phyloP scores from a whole-genome alignment of 2,329 filamentous ascomycete genomes.

The Diaporthe citriasiana region DNA sequence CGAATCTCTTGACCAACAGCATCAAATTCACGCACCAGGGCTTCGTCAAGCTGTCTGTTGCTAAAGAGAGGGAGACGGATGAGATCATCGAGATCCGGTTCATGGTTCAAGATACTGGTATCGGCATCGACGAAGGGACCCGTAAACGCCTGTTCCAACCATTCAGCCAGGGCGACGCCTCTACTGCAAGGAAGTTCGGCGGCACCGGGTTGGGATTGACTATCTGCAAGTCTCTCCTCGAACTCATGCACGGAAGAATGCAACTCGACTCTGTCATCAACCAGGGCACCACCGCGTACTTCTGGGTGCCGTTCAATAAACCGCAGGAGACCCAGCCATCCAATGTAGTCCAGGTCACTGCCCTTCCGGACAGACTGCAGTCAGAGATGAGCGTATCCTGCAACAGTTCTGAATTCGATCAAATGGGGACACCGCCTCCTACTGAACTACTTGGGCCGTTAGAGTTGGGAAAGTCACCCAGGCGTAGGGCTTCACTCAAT shows the following conservation, averaged over 20 bases:
- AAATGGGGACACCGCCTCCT: slow-evolving; percentile 58
- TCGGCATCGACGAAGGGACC: slow-evolving; percentile 85
- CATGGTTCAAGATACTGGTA: slow-evolving; percentile 82
- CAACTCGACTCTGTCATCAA: slow-evolving; percentile 76
- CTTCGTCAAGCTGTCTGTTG: slow-evolving; percentile 75
- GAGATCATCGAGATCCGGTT: slow-evolving; percentile 79
- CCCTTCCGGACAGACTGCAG: slow-evolving; percentile 77
- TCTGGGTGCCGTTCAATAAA: slow-evolving; percentile 84
- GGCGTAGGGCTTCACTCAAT: slow-evolving; percentile 54
- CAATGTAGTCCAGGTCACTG: slow-evolving; percentile 72
- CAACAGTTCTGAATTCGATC: slow-evolving; percentile 74
- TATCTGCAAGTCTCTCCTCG: slow-evolving; percentile 84
- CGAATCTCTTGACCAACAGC: slow-evolving; percentile 73
- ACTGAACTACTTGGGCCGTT: slow-evolving; percentile 40
- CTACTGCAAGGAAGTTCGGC: slow-evolving; percentile 82
- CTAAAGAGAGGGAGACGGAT: slow-evolving; percentile 72
- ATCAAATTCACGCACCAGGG: slow-evolving; percentile 79
- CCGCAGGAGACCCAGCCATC: slow-evolving; percentile 65
- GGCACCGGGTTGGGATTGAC: slow-evolving; percentile 84
- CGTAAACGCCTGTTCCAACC: slow-evolving; percentile 81
- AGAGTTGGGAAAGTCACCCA: slow-evolving; percentile 48
- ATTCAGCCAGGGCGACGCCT: slow-evolving; percentile 86
- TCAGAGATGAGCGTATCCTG: slow-evolving; percentile 75
- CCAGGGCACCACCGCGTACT: slow-evolving; percentile 79
- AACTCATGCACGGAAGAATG: slow-evolving; percentile 85